Evolutionary conservation across 257 asterid species (phyloP).

Genomic region (Verbascum thapsus): DNA sequence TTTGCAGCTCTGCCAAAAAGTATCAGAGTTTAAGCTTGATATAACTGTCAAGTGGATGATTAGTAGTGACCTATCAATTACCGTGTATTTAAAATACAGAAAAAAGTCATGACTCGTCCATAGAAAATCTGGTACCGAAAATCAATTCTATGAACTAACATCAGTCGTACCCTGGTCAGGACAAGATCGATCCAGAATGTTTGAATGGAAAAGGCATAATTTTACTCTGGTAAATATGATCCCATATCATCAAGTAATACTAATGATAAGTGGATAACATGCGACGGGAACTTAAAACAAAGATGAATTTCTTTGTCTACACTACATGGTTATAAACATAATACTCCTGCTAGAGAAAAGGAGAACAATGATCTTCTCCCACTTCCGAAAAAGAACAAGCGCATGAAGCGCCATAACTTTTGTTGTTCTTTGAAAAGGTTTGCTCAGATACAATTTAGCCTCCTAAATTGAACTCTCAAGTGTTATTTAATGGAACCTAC

Average conservation of each 20-base stretch:
- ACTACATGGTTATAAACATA: too few relatives aligned
- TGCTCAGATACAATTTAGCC: neutral
- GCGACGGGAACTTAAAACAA: too few relatives aligned
- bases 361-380: too few relatives aligned
- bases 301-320: too few relatives aligned
- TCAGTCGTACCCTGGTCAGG: neutral
- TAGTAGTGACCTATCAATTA: slow-evolving; percentile 7
- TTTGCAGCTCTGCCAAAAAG: slow-evolving; percentile 79
- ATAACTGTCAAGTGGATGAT: slow-evolving; percentile 10
- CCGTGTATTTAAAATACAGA: slow-evolving; percentile 5
- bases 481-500: too few relatives aligned
- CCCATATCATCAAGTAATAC: neutral
- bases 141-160: neutral
- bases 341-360: too few relatives aligned
- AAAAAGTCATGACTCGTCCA: too few relatives aligned
- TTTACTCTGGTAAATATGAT: slow-evolving; percentile 4
- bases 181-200: neutral
- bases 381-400: too few relatives aligned
- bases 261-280: neutral
- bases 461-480: too few relatives aligned
- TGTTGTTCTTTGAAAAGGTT: neutral
- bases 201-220: neutral
- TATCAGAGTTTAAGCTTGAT: slow-evolving; percentile 24
- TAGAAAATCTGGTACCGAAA: too few relatives aligned
- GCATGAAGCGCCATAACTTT: neutral